These are phyloP conservation scores for Singerocomus rubriflavus DNA, from an alignment of 1,284 basidiomycete genomes.

Conservation along the genomic window DNA sequence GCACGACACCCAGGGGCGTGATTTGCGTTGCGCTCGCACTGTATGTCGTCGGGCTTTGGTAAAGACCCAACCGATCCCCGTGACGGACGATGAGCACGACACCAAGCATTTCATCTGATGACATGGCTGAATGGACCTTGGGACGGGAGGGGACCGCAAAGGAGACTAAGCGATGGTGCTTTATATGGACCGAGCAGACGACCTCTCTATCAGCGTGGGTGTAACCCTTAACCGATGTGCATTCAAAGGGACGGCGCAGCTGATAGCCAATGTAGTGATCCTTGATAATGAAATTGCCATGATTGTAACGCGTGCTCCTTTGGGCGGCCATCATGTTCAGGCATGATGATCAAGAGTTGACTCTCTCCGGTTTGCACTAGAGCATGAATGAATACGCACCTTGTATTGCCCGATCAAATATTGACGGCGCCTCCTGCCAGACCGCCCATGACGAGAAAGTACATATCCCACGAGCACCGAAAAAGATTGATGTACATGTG, in stretches of 20 bases:
- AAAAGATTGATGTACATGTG: too few relatives aligned
- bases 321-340: background rate
- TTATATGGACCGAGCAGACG: background rate
- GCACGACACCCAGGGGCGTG: conserved; percentile 75
- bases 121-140: conserved; percentile 12
- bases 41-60: conserved; percentile 67
- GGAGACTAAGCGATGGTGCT: background rate
- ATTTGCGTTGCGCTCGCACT: conserved; percentile 61
- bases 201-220: background rate
- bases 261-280: background rate
- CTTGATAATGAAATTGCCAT: background rate
- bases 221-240: background rate
- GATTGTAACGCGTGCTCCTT: background rate
- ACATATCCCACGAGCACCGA: too few relatives aligned
- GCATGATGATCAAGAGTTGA: background rate
- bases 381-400: background rate
- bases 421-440: background rate
- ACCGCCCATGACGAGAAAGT: too few relatives aligned
- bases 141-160: background rate
- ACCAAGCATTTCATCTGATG: conserved; percentile 41
- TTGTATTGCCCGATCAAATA: background rate
- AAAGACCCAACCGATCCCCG: conserved; percentile 61
- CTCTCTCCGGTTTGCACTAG: background rate
- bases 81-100: conserved; percentile 62
- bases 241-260: background rate